Conservation (phyloP, 179 eudicot genomes). For the Monotropa hypopitys region DNA sequence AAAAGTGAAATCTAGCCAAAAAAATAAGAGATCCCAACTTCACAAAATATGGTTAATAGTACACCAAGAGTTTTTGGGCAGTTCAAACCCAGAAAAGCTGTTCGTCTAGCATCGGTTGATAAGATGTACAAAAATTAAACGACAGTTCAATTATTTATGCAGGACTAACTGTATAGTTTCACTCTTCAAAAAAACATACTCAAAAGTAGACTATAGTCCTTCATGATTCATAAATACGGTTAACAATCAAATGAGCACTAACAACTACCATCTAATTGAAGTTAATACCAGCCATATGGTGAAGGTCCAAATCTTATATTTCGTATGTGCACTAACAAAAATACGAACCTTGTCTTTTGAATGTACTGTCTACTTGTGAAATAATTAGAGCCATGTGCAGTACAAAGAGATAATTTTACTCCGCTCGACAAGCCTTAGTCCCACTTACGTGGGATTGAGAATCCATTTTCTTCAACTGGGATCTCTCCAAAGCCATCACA, state of each 20-base stretch:
- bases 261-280: not conserved
- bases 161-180: no score
- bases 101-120: not conserved
- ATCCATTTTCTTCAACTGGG: not conserved
- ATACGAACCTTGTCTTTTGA: not conserved
- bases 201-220: no score
- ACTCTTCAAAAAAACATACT: not conserved
- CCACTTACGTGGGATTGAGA: not conserved
- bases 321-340: not conserved
- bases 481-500: not conserved
- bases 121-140: not conserved
- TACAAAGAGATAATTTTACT: not conserved
- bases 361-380: not conserved
- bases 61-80: not conserved
- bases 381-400: not conserved
- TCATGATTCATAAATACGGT: not conserved
- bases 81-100: not conserved
- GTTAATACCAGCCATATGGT: not conserved
- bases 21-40: not conserved
- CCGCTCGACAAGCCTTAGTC: not conserved
- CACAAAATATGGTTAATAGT: not conserved
- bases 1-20: no score
- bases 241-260: not conserved
- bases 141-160: not conserved
- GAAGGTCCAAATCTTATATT: not conserved